Evolutionary conservation across 2,329 filamentous ascomycete species (phyloP), one percentile per base, ranked within the genome.

Genomic region (Allantophomopsis lycopodina): DNA sequence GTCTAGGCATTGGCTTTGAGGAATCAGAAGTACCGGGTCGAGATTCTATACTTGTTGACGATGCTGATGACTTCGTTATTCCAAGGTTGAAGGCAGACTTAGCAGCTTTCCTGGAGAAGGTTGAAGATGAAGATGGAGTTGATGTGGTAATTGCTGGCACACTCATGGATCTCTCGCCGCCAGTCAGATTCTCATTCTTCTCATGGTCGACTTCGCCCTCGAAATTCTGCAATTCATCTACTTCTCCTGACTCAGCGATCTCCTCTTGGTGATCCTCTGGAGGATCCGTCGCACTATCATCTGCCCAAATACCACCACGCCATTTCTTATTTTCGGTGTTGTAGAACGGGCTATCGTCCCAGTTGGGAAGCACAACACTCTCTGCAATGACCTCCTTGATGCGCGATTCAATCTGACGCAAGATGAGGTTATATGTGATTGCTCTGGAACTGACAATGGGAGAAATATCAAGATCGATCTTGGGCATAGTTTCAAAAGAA

Each of bases 381-480:
- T 98, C 91, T 8, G 83, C 84, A 44, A 98, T 71, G 7, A 95
- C 87, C 59, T 95, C 88, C 53, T 93, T 83, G 56, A 98, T 95
- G 37, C 87, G 74, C 53, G 83, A 94, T 60, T 98, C 91, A 43
- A 98, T 96, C 44, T 93, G 85, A 37, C 87, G 77, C 11, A 96
- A 69, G 40, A 98, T 91, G 43, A 94, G 73, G 2, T 81, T 84
- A 58, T 94, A 96, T 0, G 91, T 96, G 47, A 98, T 94, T 56
- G 96, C 89, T 42, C 89, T 77, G 12, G 87, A 83, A 62, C 88
- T 94, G 38, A 98, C 87, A 49, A 98, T 88, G 3, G 91, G 91
- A 56, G 96, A 87, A 34, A 96, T 85, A n/a, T 76, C 76, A 69
- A 95, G 79, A 45, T 94, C 87, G 64, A 98, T 82, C 54, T 89